Evolutionary conservation across 257 asterid species (phyloP), one percentile per base, ranked within the genome.

Genomic region (Primulina huaijiensis): DNA sequence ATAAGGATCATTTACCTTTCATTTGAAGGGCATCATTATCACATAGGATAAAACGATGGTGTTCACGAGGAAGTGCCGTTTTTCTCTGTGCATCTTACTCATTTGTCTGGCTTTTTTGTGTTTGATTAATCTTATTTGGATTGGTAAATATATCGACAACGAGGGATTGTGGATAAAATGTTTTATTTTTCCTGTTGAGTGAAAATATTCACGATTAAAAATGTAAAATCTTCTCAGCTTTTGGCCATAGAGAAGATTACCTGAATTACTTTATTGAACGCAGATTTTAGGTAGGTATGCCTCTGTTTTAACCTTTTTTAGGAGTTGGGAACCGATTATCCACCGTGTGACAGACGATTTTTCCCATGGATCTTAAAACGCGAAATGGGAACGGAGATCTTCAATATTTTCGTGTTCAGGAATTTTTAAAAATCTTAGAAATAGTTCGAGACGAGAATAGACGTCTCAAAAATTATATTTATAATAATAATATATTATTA

Each of bases 1-100:
- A 27, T 89, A 83, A 83, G 75, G 75, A 61, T n/a, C 50, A 60
- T 59, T 21, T 31, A 64, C 65, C 61, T 37, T 53, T 14, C 29
- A 3, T 29, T 30, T 9, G 11, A 19, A 34, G 19, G 52, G 14
- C n/a, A 6, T 29, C 11, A 7, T 31, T 5, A 21, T 62, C 14
- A 10, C 7, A 14, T 7, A 12, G 57, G 55, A 68, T 43, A 68
- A 58, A 52, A 67, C 40, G 62, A 68, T 58, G 33, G 46, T 30
- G 35, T 67, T 43, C 30, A 33, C 4, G 73, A 71, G 75, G 76
- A 62, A 63, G 33, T 40, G 56, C 70, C 61, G 31, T 50, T 62
- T 68, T 60, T 65, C 76, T 61, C 6, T 2, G 62, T 29, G 12
- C 56, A 55, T 70, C 25, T 60, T 37, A 61, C 64, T 27, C 30